phyloP scores from a whole-genome alignment of 2,329 filamentous ascomycete genomes.

The Corynespora cassiicola region DNA sequence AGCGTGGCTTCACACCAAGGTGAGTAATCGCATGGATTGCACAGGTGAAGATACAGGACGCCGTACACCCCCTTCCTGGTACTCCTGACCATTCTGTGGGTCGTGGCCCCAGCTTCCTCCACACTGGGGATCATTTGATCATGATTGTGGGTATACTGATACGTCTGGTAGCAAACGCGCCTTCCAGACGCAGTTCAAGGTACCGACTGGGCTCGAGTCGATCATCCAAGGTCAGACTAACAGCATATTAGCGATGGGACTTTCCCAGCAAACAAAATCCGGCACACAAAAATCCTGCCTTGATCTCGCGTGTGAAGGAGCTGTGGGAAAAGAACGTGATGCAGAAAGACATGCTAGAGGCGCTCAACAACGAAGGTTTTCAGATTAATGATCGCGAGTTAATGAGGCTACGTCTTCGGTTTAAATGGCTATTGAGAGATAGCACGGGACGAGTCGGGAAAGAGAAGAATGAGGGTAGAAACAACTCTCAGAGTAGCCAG shows the following conservation, averaged over 20 bases:
- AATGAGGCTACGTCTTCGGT: conserved; percentile 71
- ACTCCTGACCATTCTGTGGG: neutral
- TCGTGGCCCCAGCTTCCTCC: neutral
- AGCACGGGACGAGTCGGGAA: conserved; percentile 11
- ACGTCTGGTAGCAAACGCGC: conserved; percentile 71
- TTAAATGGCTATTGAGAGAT: conserved; percentile 70
- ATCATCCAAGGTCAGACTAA: conserved; percentile 15
- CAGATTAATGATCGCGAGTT: conserved; percentile 75
- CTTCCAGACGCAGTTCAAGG: conserved; percentile 76
- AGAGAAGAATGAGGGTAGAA: conserved; percentile 15
- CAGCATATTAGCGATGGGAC: conserved; percentile 64
- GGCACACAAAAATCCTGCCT: conserved; percentile 70
- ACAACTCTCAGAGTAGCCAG: no score
- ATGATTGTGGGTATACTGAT: no score
- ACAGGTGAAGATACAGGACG: conserved; percentile 19
- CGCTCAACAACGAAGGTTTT: conserved; percentile 75
- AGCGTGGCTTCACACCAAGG: conserved; percentile 72
- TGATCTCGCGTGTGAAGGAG: conserved; percentile 74
- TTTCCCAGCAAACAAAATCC: conserved; percentile 78
- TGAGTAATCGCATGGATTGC: conserved; percentile 47
- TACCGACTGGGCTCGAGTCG: no score
- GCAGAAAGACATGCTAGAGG: conserved; percentile 76
- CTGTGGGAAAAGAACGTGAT: conserved; percentile 78
- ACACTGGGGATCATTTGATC: neutral
- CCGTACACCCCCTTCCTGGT: conserved; percentile 23